Evolutionary conservation across 768 basidiomycete genomes (phyloP).

Genomic region (Hygrophoropsis aurantiaca): DNA sequence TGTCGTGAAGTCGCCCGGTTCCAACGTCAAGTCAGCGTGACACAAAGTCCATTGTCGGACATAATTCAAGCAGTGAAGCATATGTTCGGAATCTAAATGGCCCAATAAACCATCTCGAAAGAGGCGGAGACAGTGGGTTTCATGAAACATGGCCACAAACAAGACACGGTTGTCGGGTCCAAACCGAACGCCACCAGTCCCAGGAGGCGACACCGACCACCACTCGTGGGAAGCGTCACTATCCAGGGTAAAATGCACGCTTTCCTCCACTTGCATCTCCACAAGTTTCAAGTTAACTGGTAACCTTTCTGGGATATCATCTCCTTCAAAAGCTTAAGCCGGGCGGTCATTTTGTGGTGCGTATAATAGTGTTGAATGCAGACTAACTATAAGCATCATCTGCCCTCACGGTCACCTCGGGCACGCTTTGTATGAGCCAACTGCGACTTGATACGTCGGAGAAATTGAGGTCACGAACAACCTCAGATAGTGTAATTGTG

Average conservation of each 20-base stretch:
- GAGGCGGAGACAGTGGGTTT: slow-evolving; percentile 27
- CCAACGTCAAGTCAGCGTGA: slow-evolving; percentile 42
- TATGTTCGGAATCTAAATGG: slow-evolving; percentile 6
- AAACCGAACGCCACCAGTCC: slow-evolving; percentile 24
- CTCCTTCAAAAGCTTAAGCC: slow-evolving; percentile 21
- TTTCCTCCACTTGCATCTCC: slow-evolving; percentile 23
- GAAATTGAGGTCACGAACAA: too few species aligned
- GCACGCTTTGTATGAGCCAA: too few species aligned
- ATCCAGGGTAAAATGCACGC: slow-evolving; percentile 21
- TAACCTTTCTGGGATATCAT: slow-evolving; percentile 24
- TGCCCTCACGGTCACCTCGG: too few species aligned
- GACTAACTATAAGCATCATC: too few species aligned
- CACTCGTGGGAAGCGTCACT: slow-evolving; percentile 21
- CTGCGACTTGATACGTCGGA: too few species aligned
- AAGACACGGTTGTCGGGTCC: slow-evolving; percentile 25
- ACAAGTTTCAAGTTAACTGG: slow-evolving; percentile 11
- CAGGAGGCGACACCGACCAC: slow-evolving; percentile 18
- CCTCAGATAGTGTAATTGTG: too few species aligned
- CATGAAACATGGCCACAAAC: slow-evolving; percentile 28
- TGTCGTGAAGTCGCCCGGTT: slow-evolving; percentile 38
- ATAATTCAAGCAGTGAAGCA: slow-evolving; percentile 44
- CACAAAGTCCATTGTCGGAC: slow-evolving; percentile 42
- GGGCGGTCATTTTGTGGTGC: too few species aligned
- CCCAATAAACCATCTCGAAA: slow-evolving; percentile 7
- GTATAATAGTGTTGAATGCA: too few species aligned